Evolutionary conservation across 805 yeast species (phyloP).

Genomic region (Sugiyamaella americana): DNA sequence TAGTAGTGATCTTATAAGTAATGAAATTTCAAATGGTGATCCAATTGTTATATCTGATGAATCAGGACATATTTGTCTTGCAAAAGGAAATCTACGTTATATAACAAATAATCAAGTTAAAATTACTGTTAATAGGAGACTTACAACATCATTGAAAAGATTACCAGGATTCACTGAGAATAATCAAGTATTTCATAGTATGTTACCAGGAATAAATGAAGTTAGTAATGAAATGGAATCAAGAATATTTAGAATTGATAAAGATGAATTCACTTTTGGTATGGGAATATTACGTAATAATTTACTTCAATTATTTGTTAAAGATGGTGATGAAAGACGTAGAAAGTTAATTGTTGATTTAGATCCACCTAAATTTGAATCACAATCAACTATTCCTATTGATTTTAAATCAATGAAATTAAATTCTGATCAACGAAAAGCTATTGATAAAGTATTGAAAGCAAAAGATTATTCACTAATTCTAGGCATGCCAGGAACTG

Average conservation of each 20-base stretch:
- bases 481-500: conserved; percentile 98
- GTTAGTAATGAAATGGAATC: conserved; percentile 9
- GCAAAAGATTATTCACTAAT: conserved; percentile 74
- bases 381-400: conserved; percentile 13
- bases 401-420: conserved; percentile 29
- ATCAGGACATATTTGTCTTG: conserved; percentile 65
- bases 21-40: conserved; percentile 53
- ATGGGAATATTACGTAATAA: conserved; percentile 74
- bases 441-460: conserved; percentile 57
- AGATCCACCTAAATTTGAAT: conserved; percentile 40
- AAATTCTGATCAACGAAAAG: conserved; percentile 66
- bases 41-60: conserved; percentile 74
- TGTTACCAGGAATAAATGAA: background rate
- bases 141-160: conserved; percentile 40
- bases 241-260: conserved; percentile 59
- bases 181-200: conserved; percentile 48
- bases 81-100: conserved; percentile 51
- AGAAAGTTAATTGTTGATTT: conserved; percentile 50
- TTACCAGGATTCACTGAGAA: conserved; percentile 36
- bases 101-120: conserved; percentile 41
- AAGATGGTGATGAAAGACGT: conserved; percentile 39
- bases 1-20: conserved; percentile 2
- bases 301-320: conserved; percentile 58
- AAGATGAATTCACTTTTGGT: conserved; percentile 70
- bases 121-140: conserved; percentile 49